These are phyloP conservation scores for Nannochloropsis salina DNA, from an alignment of 108 stramenopile species.

Conservation along the genomic window DNA sequence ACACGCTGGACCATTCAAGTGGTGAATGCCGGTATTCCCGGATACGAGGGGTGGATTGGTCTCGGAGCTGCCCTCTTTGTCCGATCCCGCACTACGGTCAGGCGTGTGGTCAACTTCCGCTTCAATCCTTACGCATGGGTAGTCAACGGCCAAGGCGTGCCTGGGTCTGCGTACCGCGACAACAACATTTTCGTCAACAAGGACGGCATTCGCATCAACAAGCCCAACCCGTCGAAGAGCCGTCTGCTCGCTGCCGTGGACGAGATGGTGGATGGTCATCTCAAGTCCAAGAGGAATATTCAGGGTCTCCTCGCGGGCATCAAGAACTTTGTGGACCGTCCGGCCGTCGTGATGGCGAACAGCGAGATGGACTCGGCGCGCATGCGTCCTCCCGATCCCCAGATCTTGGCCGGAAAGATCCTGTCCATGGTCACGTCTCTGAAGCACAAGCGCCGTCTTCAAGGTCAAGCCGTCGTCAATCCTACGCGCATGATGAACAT, in stretches of 20 bases:
- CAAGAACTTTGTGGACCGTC: neutral
- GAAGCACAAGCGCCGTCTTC: neutral
- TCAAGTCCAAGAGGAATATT: neutral
- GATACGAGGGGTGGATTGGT: neutral
- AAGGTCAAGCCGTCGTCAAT: neutral
- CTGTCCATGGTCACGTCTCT: neutral
- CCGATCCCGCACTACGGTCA: neutral
- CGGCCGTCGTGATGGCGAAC: neutral
- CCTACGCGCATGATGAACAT: neutral
- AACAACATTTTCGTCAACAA: neutral
- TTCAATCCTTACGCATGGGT: neutral
- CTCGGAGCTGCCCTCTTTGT: neutral
- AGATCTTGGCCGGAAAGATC: neutral
- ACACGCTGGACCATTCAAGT: neutral
- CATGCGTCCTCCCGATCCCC: neutral
- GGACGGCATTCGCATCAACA: neutral
- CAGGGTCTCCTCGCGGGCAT: neutral
- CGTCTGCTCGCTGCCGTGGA: neutral
- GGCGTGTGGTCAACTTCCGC: slow-evolving; percentile 9
- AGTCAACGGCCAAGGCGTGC: neutral
- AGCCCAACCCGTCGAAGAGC: neutral
- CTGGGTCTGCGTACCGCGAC: neutral
- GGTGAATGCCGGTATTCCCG: neutral
- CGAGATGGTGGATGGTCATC: neutral
- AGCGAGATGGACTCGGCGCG: slow-evolving; percentile 9